Evolutionary conservation across 352 stramenopile species (phyloP), one percentile per base, ranked within the genome.

Genomic region (Globisporangium cylindrosporum): DNA sequence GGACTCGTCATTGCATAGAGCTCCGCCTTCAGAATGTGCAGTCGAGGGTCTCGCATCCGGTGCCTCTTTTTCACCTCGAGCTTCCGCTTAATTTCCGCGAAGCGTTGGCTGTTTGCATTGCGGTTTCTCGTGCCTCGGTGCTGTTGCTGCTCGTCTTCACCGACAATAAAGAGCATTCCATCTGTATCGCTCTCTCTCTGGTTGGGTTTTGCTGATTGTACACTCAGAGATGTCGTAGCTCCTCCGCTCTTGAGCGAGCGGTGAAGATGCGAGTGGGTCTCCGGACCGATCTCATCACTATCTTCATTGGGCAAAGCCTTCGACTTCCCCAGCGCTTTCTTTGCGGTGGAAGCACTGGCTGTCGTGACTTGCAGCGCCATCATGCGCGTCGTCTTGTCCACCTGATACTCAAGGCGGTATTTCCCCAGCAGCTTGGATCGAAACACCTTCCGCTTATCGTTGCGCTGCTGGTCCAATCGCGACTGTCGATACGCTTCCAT

Each of bases 321-420:
- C 15, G 4, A 49, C 41, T 49, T 49, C 15, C 41, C 41, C 15
- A 49, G 41, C 34, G 29, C 22, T 15, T 56, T 12, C 59, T 55
- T 29, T 64, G 43, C 6, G 10, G 18, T 24, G 9, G 38, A 18
- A 5, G 6, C 25, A 43, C 46, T 34, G 3, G 64, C 0, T 3
- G 48, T 24, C 1, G 51, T 62, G 5, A 57, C 62, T 12, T 80
- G 64, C 38, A 74, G 59, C 20, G 73, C 70, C 41, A 90, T 59
- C 82, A 92, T 90, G 29, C 79, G 74, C 14, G 70, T 72, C 4
- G 80, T 89, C 49, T 74, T 78, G 12, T 77, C 69, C n/a, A 78
- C 64, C 62, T 89, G 82, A 38, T 84, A 86, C 61, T 77, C 69
- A 4, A 77, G 64, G 2, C 83, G 76, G 70, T 92, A 92, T 64